phyloP scores from a whole-genome alignment of 257 asterid species.

The Agastache rugosa region DNA sequence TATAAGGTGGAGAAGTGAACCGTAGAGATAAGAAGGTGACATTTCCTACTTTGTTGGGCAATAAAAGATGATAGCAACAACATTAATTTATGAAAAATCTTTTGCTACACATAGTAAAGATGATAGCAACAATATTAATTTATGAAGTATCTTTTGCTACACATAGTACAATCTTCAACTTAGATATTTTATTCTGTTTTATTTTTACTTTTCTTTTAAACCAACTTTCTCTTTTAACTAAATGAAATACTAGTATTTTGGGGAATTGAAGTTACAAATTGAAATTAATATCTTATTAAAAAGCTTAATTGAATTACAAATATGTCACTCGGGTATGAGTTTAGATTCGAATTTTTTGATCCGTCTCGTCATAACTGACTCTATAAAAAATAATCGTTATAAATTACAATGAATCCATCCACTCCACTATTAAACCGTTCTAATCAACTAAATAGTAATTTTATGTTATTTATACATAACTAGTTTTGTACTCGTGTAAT shows the following conservation, averaged over 20 bases:
- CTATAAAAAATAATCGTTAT: too few species aligned
- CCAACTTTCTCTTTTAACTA: background rate
- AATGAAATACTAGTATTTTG: background rate
- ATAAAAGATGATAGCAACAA: conserved; percentile 37
- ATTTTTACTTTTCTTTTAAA: background rate
- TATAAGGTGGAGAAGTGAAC: conserved; percentile 41
- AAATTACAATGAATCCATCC: too few species aligned
- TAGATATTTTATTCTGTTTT: background rate
- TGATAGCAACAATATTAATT: conserved; percentile 36
- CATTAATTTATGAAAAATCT: conserved; percentile 11
- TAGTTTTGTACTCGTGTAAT: too few species aligned
- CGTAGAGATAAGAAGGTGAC: conserved; percentile 44
- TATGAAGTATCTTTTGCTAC: conserved; percentile 1
- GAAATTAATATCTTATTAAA: too few species aligned
- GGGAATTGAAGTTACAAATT: too few species aligned
- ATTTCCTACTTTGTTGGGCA: conserved; percentile 48
- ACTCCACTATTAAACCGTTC: too few species aligned
- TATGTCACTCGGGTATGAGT: too few species aligned
- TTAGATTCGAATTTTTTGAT: too few species aligned
- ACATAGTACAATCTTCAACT: background rate
- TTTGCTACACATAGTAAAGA: background rate
- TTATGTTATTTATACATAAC: too few species aligned
- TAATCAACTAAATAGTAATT: too few species aligned
- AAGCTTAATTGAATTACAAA: too few species aligned
- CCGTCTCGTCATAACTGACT: too few species aligned